Base-by-base conservation (phyloP, 345 rosid species). In the Nephelium lappaceum region DNA sequence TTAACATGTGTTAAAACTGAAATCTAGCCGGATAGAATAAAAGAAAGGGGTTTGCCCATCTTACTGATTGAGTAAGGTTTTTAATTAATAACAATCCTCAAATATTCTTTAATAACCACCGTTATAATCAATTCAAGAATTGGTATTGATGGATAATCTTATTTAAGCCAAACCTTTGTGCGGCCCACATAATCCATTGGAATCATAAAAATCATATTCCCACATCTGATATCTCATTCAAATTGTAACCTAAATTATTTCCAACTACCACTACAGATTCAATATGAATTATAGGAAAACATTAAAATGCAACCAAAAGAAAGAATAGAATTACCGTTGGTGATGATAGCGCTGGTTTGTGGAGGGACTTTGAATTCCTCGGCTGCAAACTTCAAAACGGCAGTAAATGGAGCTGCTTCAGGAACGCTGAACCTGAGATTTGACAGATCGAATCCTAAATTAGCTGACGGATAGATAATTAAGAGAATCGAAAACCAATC, bases 341-440 rank as follows among this genome's bases (percentile, higher is more conserved):
- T 94, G 86, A 96, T 96, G 91, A 96, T 96, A 65, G 98, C 98
- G 88, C 99, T 96, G 77, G 99, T 96, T 75, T 94, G 99, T 0
- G 98, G 98, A 81, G 98, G 98, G 69, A 94, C 98, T 86, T 96
- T 96, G 84, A 96, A 96, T 85, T 96, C 99, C 86, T 96, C 98
- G 7, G 98, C 97, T 0, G 97, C 97, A 84, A 94, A 94, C 82
- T 94, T 94, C 85, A 94, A 73, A 57, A 96, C 98, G 76, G 98
- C 99, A 41, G 98, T 95, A 84, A 96, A 96, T 16, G 99, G 99
- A 47, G 97, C 98, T 21, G 93, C 99, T 67, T 96, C 99, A 11
- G 99, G 99, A 2, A 95, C 97, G 88, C 94, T 92, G 84, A 96
- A 96, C 77, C 99, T 96, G 91, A 8, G 75, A 73, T 77, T 76